Evolutionary conservation across 1,284 basidiomycete genomes (phyloP).

Genomic region (Sanguinoderma infundibulare): DNA sequence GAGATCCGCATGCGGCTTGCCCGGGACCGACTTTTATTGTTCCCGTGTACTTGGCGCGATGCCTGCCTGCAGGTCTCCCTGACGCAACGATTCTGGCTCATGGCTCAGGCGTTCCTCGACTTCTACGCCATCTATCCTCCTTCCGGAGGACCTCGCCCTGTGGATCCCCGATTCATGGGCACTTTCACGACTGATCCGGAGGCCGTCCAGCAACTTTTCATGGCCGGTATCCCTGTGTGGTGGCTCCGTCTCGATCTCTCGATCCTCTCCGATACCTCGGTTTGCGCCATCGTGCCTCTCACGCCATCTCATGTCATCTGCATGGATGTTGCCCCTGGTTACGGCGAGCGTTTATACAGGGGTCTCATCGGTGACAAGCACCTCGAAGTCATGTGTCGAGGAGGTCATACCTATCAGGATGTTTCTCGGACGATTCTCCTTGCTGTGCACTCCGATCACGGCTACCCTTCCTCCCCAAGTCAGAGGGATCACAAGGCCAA

Average conservation of each 20-base stretch:
- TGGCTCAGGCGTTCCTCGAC: neutral
- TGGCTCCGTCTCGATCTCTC: neutral
- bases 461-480: neutral
- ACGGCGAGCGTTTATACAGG: neutral
- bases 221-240: neutral
- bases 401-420: neutral
- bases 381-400: neutral
- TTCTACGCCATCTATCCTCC: neutral
- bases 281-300: neutral
- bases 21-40: neutral
- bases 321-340: neutral
- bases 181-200: neutral
- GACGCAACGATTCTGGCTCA: neutral
- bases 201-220: neutral
- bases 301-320: neutral
- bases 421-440: neutral
- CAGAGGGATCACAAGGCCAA: neutral
- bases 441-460: neutral
- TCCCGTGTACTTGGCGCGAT: neutral
- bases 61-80: neutral
- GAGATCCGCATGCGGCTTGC: neutral
- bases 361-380: neutral
- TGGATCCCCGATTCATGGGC: neutral
- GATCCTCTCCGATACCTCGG: neutral
- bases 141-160: neutral